Percentiles rank a stretch among this genome's conserved stretches.
These are phyloP conservation scores for Podospora anserina DNA, from an alignment of 495 filamentous ascomycete species.

Conservation along the genomic window DNA sequence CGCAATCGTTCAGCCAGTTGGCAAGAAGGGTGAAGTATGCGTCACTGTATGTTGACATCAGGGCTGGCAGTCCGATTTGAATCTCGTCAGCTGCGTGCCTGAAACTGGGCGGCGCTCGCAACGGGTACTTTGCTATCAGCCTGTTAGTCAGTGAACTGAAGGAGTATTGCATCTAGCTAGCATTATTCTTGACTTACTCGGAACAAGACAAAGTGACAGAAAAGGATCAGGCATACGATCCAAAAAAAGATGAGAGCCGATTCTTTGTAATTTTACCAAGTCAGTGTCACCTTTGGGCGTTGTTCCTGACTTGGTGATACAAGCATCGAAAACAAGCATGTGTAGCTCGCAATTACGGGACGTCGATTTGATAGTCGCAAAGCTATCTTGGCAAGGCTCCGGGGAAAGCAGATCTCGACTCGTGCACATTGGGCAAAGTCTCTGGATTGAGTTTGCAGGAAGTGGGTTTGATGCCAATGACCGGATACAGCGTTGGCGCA, in stretches of 20 bases:
- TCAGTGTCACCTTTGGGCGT: neutral
- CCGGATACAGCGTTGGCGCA: neutral
- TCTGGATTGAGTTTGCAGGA: neutral
- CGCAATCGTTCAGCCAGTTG: conserved; percentile 9
- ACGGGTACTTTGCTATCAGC: neutral
- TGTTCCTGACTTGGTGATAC: neutral
- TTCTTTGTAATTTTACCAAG: neutral
- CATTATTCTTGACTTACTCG: neutral
- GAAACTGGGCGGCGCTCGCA: neutral
- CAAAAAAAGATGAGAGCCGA: conserved; percentile 2
- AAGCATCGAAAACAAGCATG: neutral
- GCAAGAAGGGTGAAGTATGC: neutral
- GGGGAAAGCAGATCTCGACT: neutral
- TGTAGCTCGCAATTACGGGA: neutral
- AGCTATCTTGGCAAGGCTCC: neutral
- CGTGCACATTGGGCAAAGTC: neutral
- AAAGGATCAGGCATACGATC: neutral
- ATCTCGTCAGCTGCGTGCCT: neutral
- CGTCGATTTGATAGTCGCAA: neutral
- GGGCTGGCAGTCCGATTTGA: neutral
- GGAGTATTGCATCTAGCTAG: too few relatives aligned
- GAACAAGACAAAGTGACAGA: neutral
- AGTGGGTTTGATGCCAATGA: neutral
- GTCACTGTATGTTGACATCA: neutral
- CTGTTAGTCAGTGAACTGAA: neutral